A percentile compares a stretch with the other conserved stretches of the same genome.
phyloP scores from a whole-genome alignment of 495 filamentous ascomycete genomes.

The Bacidia rubella region DNA sequence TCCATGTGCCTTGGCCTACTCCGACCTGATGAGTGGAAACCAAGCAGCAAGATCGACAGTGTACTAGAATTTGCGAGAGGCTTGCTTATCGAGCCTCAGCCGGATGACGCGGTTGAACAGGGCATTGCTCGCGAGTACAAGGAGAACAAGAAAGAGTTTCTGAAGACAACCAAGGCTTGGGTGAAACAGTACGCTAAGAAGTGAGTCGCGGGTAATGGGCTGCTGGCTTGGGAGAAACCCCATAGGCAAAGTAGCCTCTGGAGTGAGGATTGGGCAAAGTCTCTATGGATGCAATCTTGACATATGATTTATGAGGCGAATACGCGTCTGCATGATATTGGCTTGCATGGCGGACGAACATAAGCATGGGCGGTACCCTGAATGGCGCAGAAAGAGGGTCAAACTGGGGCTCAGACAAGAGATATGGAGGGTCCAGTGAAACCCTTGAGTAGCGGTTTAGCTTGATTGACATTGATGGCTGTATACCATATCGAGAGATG shows the following conservation, averaged over 20 bases:
- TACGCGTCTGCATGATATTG: too few species aligned
- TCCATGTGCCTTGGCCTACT: slow-evolving; percentile 86
- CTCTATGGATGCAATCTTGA: too few species aligned
- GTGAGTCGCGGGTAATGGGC: not conserved
- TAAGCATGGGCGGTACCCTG: too few species aligned
- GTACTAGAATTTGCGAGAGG: slow-evolving; percentile 70
- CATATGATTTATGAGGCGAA: too few species aligned
- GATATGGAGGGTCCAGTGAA: too few species aligned
- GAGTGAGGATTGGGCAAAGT: too few species aligned
- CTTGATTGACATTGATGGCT: too few species aligned
- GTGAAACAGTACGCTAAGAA: slow-evolving; percentile 58
- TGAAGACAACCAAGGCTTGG: slow-evolving; percentile 74
- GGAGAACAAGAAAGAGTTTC: slow-evolving; percentile 56
- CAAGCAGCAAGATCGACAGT: slow-evolving; percentile 57
- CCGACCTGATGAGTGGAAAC: slow-evolving; percentile 89
- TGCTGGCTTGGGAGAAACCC: not conserved
- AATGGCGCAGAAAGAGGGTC: too few species aligned
- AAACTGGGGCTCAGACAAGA: too few species aligned
- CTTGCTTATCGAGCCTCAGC: slow-evolving; percentile 74
- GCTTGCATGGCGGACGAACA: too few species aligned
- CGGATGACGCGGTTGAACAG: slow-evolving; percentile 86
- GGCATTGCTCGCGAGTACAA: slow-evolving; percentile 78
- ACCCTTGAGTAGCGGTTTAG: too few species aligned
- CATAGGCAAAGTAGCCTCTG: not conserved
- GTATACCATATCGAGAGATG: too few species aligned